A percentile compares a stretch with the other conserved stretches of the same genome.
These are phyloP conservation scores for Chamaenerion angustifolium DNA, from an alignment of 345 rosid genomes.

Conservation along the genomic window DNA sequence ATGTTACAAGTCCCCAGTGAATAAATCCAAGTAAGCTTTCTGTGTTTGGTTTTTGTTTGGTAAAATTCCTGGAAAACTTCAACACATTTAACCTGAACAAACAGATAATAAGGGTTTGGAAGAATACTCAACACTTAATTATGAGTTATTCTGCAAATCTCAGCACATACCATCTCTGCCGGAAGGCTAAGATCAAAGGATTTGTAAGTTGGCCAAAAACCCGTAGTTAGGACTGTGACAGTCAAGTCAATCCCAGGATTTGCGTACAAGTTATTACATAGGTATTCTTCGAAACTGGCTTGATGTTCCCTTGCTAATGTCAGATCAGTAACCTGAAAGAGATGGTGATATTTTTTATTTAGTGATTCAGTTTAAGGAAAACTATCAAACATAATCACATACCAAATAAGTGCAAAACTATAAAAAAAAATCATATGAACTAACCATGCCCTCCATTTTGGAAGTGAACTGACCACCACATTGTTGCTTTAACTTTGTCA, in stretches of 20 bases:
- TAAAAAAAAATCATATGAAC: slow-evolving; percentile 8
- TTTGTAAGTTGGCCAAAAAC: slow-evolving; percentile 88
- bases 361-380: background rate
- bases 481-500: slow-evolving; percentile 68
- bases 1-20: slow-evolving; percentile 53
- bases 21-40: slow-evolving; percentile 64
- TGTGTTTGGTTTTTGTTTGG: slow-evolving; percentile 42
- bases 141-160: background rate
- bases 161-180: slow-evolving; percentile 47
- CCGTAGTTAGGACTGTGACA: slow-evolving; percentile 79
- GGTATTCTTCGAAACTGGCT: slow-evolving; percentile 59
- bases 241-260: slow-evolving; percentile 71
- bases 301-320: slow-evolving; percentile 83
- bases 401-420: background rate
- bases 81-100: slow-evolving; percentile 51
- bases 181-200: slow-evolving; percentile 74
- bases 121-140: background rate
- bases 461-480: slow-evolving; percentile 77
- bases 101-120: background rate
- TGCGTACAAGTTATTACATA: slow-evolving; percentile 28
- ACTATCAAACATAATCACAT: background rate
- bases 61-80: slow-evolving; percentile 57
- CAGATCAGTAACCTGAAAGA: slow-evolving; percentile 62
- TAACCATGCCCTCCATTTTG: slow-evolving; percentile 77
- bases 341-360: background rate